A percentile compares a stretch with the other conserved stretches of the same genome.
phyloP scores from a whole-genome alignment of 108 stramenopile genomes.

The Hondaea fermentalgiana region DNA sequence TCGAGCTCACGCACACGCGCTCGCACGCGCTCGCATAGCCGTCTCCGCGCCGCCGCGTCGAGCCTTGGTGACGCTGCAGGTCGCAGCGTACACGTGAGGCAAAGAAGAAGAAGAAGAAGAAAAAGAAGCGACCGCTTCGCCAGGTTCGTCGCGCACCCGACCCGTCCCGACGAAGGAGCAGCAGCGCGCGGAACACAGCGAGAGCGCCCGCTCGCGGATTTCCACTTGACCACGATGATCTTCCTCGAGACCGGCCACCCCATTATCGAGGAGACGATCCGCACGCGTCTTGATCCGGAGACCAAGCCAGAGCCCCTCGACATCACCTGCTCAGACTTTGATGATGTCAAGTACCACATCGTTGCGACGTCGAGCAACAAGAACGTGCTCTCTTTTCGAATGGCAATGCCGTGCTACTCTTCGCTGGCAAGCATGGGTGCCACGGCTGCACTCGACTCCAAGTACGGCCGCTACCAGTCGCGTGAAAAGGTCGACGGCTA shows the following conservation, averaged over 20 bases:
- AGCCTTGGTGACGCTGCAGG: no score
- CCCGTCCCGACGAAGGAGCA: no score
- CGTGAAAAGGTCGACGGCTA: background rate
- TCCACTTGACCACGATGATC: background rate
- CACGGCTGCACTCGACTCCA: background rate
- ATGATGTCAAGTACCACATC: constrained; percentile 14
- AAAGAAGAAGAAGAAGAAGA: no score
- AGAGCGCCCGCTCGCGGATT: no score
- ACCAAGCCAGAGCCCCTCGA: background rate
- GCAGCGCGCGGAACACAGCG: no score
- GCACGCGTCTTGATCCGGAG: background rate
- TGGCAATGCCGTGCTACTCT: background rate
- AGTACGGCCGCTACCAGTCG: background rate
- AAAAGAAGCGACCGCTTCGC: no score
- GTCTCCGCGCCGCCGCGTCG: no score
- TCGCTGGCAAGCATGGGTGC: background rate
- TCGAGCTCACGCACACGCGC: no score
- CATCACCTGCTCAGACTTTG: constrained; percentile 14
- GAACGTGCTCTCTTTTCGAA: background rate
- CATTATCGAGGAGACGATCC: background rate
- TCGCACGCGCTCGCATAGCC: no score
- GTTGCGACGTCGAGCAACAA: background rate
- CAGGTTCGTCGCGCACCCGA: no score
- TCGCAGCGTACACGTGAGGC: no score
- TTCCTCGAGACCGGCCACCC: constrained; percentile 4